Conservation (phyloP, 768 basidiomycete genomes). For the Porpolomopsis calyptriformis region DNA sequence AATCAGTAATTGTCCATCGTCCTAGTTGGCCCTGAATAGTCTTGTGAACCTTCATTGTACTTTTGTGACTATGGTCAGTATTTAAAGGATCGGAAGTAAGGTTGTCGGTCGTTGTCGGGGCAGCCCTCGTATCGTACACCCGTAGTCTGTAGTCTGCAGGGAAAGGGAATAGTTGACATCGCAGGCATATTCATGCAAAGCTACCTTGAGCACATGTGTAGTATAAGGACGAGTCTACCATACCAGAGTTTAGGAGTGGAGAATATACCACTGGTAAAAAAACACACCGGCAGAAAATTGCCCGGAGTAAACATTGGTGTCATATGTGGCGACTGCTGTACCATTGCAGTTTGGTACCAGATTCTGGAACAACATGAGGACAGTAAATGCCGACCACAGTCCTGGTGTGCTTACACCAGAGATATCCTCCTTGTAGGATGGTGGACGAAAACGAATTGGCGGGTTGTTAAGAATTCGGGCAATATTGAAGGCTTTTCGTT, state of each 20-base stretch:
- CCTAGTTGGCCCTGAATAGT: slow-evolving; percentile 68
- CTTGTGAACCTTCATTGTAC: slow-evolving; percentile 40
- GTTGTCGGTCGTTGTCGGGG: slow-evolving; percentile 19
- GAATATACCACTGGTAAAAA: neutral
- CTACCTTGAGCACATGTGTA: slow-evolving; percentile 84
- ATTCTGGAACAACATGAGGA: slow-evolving; percentile 30
- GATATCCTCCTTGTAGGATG: slow-evolving; percentile 40
- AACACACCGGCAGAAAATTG: slow-evolving; percentile 65
- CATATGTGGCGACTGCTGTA: slow-evolving; percentile 64
- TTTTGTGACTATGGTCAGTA: slow-evolving; percentile 21
- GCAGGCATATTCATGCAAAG: neutral
- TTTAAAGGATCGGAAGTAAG: slow-evolving; percentile 4
- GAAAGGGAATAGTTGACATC: slow-evolving; percentile 1
- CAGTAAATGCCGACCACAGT: neutral
- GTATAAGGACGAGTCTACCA: slow-evolving; percentile 76
- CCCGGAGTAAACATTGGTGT: slow-evolving; percentile 71
- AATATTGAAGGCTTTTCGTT: slow-evolving; percentile 35
- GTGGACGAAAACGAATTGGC: slow-evolving; percentile 23
- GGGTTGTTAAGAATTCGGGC: slow-evolving; percentile 38
- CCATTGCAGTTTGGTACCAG: slow-evolving; percentile 73
- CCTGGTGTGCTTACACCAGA: slow-evolving; percentile 34
- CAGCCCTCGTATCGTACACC: slow-evolving; percentile 68
- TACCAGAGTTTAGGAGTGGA: neutral
- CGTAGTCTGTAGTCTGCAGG: slow-evolving; percentile 77
- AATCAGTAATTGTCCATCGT: slow-evolving; percentile 92